Base-by-base conservation (phyloP, 495 filamentous ascomycete species). In the Chaetomium tenue region DNA sequence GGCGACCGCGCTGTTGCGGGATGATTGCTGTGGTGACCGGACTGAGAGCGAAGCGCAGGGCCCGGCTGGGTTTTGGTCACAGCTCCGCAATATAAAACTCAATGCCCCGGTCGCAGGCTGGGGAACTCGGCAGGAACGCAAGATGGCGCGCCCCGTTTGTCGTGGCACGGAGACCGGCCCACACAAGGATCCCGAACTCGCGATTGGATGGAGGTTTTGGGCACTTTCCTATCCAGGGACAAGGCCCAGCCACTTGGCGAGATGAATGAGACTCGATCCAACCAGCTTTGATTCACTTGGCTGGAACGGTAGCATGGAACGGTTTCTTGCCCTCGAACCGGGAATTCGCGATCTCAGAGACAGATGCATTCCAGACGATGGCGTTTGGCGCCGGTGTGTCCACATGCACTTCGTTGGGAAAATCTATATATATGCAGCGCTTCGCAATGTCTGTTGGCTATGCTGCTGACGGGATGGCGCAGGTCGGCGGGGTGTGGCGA, bases 41-140 rank as follows among this genome's bases (percentile, higher is more conserved):
- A 26, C 33, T 37, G 33, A 8, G 33, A 37, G 33, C 33, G 33
- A 37, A 59, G 50, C 20, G 37, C 47, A 58, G 47, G 46, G 59
- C 50, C 50, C 28, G 42, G 37, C 50, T 44, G 37, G 58, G 52
- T 60, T 50, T 65, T 37, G 28, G 54, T 60, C n/a, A 37, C 61
- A 63, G 51, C 71, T 69, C 68, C 66, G 67, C 64, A 70, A 72
- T 69, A 70, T 74, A 74, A 70, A 74, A 72, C 66, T 72, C 68
- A 70, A 70, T 72, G 66, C 72, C 60, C 40, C 52, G 51, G 58
- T 28, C 44, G 42, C 64, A 52, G 60, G 58, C 60, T 47, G 59
- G 59, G 63, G 40, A 59, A 33, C 47, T 59, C 60, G 67, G 60
- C 70, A 74, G 72, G 72, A 71, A 74, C 72, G 60, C 55, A 74